phyloP scores from a whole-genome alignment of 352 stramenopile genomes.

The Plasmopara halstedii region DNA sequence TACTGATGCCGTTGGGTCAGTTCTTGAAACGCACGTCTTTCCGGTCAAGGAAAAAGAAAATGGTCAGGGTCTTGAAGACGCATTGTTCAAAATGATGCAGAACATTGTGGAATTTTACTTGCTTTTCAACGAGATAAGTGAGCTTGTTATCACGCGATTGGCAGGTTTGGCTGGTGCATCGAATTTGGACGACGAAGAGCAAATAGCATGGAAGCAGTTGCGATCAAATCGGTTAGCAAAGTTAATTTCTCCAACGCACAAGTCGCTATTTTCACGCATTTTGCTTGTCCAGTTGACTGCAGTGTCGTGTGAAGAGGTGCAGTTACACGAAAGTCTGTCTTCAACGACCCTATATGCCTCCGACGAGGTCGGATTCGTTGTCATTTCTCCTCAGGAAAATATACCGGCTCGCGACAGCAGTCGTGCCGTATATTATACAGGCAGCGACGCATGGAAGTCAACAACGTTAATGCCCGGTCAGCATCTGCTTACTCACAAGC shows the following conservation, averaged over 20 bases:
- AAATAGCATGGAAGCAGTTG: slow-evolving; percentile 31
- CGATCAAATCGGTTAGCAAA: slow-evolving; percentile 21
- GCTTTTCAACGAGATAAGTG: slow-evolving; percentile 44
- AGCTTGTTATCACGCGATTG: slow-evolving; percentile 40
- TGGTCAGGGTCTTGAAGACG: slow-evolving; percentile 19
- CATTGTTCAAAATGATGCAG: slow-evolving; percentile 35
- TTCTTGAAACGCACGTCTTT: slow-evolving; percentile 52
- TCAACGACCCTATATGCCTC: slow-evolving; percentile 25
- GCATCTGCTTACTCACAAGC: slow-evolving; percentile 12
- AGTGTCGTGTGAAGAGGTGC: slow-evolving; percentile 25
- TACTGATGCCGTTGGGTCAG: slow-evolving; percentile 46
- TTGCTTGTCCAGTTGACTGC: slow-evolving; percentile 35
- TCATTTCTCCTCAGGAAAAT: slow-evolving; percentile 31
- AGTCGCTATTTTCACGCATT: slow-evolving; percentile 27
- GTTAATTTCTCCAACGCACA: slow-evolving; percentile 28
- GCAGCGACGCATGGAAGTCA: slow-evolving; percentile 25
- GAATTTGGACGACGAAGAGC: slow-evolving; percentile 24
- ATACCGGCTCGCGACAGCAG: slow-evolving; percentile 17
- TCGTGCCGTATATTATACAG: slow-evolving; percentile 21
- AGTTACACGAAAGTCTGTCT: slow-evolving; percentile 34
- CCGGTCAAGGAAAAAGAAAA: slow-evolving; percentile 13
- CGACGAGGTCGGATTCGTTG: slow-evolving; percentile 27
- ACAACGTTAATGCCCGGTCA: slow-evolving; percentile 21
- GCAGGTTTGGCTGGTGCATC: slow-evolving; percentile 7
- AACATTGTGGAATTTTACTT: slow-evolving; percentile 48